Conservation (phyloP, 1,139 yeast genomes). For the Sugiyamaella paludigena region DNA sequence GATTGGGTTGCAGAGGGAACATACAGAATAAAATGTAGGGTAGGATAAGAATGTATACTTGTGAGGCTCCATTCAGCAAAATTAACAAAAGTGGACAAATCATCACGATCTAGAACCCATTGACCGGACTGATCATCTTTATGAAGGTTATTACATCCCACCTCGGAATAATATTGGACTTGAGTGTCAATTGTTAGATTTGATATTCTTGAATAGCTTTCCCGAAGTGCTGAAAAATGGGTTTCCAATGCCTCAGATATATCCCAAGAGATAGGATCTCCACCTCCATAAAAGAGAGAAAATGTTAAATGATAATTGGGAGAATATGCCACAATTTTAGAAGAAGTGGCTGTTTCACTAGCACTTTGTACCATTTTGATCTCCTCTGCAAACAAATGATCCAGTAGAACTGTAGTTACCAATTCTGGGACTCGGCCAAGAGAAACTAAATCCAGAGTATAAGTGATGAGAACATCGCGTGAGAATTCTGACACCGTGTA, state of each 20-base stretch:
- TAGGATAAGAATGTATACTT: slow-evolving; percentile 50
- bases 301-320: slow-evolving; percentile 66
- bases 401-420: slow-evolving; percentile 55
- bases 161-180: slow-evolving; percentile 62
- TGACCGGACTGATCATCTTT: slow-evolving; percentile 19
- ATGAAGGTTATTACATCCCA: slow-evolving; percentile 32
- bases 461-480: slow-evolving; percentile 48
- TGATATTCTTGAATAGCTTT: slow-evolving; percentile 48
- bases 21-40: slow-evolving; percentile 66
- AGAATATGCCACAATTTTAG: slow-evolving; percentile 49
- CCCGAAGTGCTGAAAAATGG: slow-evolving; percentile 48
- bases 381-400: slow-evolving; percentile 54
- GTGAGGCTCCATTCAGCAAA: slow-evolving; percentile 73
- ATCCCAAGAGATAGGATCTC: slow-evolving; percentile 57
- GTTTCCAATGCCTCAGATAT: slow-evolving; percentile 45
- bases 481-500: slow-evolving; percentile 38
- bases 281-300: slow-evolving; percentile 59
- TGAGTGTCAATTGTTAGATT: slow-evolving; percentile 79
- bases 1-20: slow-evolving; percentile 52
- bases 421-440: slow-evolving; percentile 60
- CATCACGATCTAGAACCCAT: slow-evolving; percentile 34
- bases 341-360: slow-evolving; percentile 3
- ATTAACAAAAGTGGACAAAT: slow-evolving; percentile 69
- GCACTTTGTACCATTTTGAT: slow-evolving; percentile 33
- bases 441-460: slow-evolving; percentile 49